Conservation (phyloP, 768 basidiomycete species). For the Mycena leptocephala region DNA sequence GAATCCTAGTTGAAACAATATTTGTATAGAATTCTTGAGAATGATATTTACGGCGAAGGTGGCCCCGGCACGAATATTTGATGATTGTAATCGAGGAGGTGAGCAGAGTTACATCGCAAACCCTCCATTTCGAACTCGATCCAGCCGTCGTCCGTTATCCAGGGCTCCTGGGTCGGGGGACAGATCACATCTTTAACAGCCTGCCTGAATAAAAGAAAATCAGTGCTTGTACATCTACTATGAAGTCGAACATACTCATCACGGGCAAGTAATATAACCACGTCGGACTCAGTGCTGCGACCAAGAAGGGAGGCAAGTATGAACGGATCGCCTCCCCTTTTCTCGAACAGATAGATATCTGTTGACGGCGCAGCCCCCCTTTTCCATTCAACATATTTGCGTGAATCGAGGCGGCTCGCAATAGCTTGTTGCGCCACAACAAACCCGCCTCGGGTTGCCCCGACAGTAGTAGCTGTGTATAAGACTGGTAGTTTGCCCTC, state of each 20-base stretch:
- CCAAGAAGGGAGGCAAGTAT: conserved; percentile 19
- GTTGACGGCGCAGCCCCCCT: neutral
- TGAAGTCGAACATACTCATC: neutral
- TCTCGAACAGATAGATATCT: conserved; percentile 21
- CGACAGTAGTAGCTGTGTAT: neutral
- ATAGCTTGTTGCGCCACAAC: conserved; percentile 5
- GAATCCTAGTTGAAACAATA: too few species aligned
- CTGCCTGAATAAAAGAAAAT: neutral
- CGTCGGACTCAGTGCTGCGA: neutral
- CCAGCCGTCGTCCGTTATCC: conserved; percentile 14
- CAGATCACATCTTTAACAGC: neutral
- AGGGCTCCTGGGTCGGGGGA: neutral
- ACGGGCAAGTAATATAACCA: neutral
- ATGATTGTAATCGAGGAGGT: neutral
- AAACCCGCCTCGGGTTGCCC: neutral
- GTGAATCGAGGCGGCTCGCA: neutral
- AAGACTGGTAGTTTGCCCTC: neutral
- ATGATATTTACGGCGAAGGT: neutral
- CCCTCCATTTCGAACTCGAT: neutral
- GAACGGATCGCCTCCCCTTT: neutral
- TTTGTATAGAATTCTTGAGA: too few species aligned
- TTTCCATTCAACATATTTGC: conserved; percentile 3
- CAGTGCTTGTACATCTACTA: neutral
- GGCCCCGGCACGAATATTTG: conserved; percentile 17
- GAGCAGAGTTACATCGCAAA: neutral